Percentiles rank a stretch among this genome's conserved stretches.
Conservation (phyloP, 257 asterid species). For the Parsonsia alboflavescens region DNA sequence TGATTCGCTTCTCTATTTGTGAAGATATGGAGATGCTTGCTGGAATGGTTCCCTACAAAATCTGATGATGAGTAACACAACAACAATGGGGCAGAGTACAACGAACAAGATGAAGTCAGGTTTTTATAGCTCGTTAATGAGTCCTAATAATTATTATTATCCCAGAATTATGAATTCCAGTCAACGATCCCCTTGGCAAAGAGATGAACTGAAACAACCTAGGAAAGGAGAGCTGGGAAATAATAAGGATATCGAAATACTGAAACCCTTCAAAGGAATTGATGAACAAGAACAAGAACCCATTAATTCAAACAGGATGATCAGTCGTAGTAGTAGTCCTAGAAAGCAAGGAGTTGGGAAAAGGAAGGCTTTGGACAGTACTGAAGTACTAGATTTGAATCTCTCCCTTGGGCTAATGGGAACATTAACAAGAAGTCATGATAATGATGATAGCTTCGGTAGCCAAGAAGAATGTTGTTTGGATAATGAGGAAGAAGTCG, state of each 20-base stretch:
- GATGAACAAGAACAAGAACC: too few species aligned
- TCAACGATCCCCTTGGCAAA: constrained; percentile 24
- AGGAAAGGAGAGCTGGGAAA: constrained; percentile 15
- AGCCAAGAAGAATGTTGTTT: neutral
- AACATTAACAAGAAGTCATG: constrained; percentile 17
- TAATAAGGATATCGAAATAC: constrained; percentile 30
- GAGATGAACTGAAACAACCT: neutral
- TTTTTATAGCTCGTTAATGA: constrained; percentile 17
- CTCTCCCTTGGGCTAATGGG: constrained; percentile 49
- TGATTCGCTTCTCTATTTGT: neutral
- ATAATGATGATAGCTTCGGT: neutral
- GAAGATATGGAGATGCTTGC: constrained; percentile 48
- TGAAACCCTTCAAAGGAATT: constrained; percentile 2
- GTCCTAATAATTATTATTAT: constrained; percentile 20
- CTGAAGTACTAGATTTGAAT: constrained; percentile 43
- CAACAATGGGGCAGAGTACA: constrained; percentile 22
- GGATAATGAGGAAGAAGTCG: constrained; percentile 32
- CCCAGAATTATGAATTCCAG: constrained; percentile 24
- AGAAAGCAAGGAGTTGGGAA: constrained; percentile 26
- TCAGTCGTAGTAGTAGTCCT: neutral
- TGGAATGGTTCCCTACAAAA: constrained; percentile 34
- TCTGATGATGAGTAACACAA: constrained; percentile 45
- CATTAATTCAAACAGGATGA: neutral
- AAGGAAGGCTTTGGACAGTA: constrained; percentile 35
- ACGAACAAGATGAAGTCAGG: constrained; percentile 28